Evolutionary conservation across 1,139 yeast genomes (phyloP).

Genomic region (Fermentozyma sake): DNA sequence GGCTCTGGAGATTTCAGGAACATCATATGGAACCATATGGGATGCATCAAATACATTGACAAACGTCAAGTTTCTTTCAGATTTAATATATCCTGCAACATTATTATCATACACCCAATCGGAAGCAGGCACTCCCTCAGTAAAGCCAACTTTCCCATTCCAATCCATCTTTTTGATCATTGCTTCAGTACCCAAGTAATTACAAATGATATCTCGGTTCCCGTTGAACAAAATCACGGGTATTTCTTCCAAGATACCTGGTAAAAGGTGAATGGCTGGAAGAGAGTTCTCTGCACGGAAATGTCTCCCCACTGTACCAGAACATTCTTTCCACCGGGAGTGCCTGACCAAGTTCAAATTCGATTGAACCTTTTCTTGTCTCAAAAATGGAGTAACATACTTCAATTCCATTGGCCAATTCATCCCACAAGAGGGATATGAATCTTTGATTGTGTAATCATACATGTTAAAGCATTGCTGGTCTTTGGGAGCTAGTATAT

Average conservation of each 20-base stretch:
- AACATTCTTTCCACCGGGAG: slow-evolving; percentile 74
- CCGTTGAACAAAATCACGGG: slow-evolving; percentile 81
- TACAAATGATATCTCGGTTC: slow-evolving; percentile 85
- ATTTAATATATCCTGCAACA: slow-evolving; percentile 47
- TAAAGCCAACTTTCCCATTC: slow-evolving; percentile 63
- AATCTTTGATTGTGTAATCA: slow-evolving; percentile 66
- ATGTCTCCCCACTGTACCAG: slow-evolving; percentile 47
- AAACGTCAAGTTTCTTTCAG: slow-evolving; percentile 72
- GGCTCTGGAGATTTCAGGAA: slow-evolving; percentile 66
- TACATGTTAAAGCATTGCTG: slow-evolving; percentile 75
- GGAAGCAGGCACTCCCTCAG: slow-evolving; percentile 24
- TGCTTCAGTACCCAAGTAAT: slow-evolving; percentile 68
- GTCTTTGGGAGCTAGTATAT: slow-evolving; percentile 20
- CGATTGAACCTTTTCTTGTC: slow-evolving; percentile 48
- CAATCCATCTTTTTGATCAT: slow-evolving; percentile 60
- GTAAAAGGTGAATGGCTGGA: slow-evolving; percentile 65
- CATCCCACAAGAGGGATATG: slow-evolving; percentile 84
- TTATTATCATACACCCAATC: slow-evolving; percentile 53
- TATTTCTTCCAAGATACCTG: slow-evolving; percentile 54
- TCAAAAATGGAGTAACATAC: slow-evolving; percentile 57
- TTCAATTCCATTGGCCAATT: slow-evolving; percentile 86
- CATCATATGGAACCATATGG: slow-evolving; percentile 94
- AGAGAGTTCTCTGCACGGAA: slow-evolving; percentile 50
- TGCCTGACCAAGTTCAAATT: slow-evolving; percentile 50
- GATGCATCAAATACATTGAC: slow-evolving; percentile 72